These are phyloP conservation scores for Podospora anserina DNA, from an alignment of 495 filamentous ascomycete species.

Conservation along the genomic window DNA sequence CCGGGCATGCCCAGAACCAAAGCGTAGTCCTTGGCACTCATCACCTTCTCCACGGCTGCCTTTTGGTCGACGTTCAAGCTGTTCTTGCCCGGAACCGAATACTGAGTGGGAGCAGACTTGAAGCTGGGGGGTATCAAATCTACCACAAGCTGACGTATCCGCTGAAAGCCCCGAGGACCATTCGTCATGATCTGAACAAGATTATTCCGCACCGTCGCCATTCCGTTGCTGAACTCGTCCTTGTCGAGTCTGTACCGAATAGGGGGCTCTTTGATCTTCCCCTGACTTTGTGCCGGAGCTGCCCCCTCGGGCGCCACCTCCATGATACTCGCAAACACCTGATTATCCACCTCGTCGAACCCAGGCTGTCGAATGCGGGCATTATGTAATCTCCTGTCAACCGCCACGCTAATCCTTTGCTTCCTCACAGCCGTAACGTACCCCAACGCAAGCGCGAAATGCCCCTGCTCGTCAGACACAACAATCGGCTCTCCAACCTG, in stretches of 20 bases:
- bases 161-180: conserved; percentile 62
- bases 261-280: conserved; percentile 49
- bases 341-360: conserved; percentile 72
- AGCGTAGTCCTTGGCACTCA: conserved; percentile 92
- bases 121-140: conserved; percentile 70
- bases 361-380: conserved; percentile 68
- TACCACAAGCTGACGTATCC: conserved; percentile 74
- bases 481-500: conserved; percentile 86
- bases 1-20: conserved; percentile 96
- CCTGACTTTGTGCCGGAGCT: conserved; percentile 46
- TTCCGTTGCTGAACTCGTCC: conserved; percentile 96
- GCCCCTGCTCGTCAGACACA: conserved; percentile 91
- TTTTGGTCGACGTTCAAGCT: conserved; percentile 83
- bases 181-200: conserved; percentile 87
- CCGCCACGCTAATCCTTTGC: conserved; percentile 74
- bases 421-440: conserved; percentile 75
- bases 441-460: conserved; percentile 90
- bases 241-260: conserved; percentile 85
- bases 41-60: conserved; percentile 83
- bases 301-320: conserved; percentile 61
- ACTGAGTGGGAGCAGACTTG: conserved; percentile 59
- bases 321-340: conserved; percentile 89
- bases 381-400: conserved; percentile 85
- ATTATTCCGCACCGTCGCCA: conserved; percentile 92
- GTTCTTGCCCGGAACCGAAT: conserved; percentile 51